Evolutionary conservation across 1,284 basidiomycete genomes (phyloP).

Genomic region (Cutaneotrichosporon daszewskae): DNA sequence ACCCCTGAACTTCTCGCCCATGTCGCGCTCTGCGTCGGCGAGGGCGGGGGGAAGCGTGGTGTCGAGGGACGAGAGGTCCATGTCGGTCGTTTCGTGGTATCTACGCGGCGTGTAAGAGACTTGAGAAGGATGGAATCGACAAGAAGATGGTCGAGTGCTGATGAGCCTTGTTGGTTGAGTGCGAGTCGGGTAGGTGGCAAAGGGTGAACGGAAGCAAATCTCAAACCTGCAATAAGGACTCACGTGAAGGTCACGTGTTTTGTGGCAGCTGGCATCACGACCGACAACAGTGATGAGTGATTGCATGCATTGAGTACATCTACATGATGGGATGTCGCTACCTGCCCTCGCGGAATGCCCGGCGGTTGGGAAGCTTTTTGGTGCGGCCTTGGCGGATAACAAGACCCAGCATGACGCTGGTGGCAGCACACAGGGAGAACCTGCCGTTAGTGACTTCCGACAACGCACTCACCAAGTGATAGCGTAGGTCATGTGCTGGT

Average conservation of each 20-base stretch:
- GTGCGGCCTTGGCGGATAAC: conserved; percentile 38
- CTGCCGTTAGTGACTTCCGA: conserved; percentile 21
- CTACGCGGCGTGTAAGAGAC: not conserved
- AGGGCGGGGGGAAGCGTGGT: conserved; percentile 43
- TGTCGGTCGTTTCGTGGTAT: conserved; percentile 6
- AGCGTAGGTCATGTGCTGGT: conserved; percentile 92
- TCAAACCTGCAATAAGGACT: too few relatives aligned
- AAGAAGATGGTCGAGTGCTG: too few relatives aligned
- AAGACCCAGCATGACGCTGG: conserved; percentile 47
- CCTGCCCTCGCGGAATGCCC: too few relatives aligned
- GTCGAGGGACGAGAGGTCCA: conserved; percentile 46
- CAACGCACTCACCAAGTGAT: conserved; percentile 70
- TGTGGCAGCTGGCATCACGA: too few relatives aligned
- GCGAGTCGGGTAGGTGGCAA: too few relatives aligned
- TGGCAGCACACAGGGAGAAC: conserved; percentile 50
- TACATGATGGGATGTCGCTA: too few relatives aligned
- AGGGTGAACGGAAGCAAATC: too few relatives aligned
- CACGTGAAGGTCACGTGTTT: too few relatives aligned
- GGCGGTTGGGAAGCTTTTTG: conserved; percentile 16
- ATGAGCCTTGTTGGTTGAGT: too few relatives aligned
- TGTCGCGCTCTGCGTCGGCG: conserved; percentile 47
- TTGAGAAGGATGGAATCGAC: not conserved
- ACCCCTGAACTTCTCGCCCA: conserved; percentile 50
- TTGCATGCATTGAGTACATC: too few relatives aligned
- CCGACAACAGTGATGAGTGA: too few relatives aligned